A percentile compares a stretch with the other conserved stretches of the same genome.
These are phyloP conservation scores for Astragalus membranaceus DNA, from an alignment of 306 rosid species.

Conservation along the genomic window DNA sequence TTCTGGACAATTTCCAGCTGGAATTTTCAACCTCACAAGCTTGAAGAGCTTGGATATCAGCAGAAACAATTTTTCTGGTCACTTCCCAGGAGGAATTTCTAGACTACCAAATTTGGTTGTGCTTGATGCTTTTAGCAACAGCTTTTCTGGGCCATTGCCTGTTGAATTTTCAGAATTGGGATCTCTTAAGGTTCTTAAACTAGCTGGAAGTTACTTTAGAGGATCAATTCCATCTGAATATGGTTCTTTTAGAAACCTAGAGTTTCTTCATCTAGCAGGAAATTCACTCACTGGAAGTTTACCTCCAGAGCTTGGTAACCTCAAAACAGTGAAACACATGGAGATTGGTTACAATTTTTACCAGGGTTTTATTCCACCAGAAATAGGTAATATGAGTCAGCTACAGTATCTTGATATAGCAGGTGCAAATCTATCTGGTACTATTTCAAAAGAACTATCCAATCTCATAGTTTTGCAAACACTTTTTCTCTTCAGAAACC, in stretches of 20 bases:
- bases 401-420: constrained; percentile 90
- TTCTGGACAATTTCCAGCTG: constrained; percentile 62
- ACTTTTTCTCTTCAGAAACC: constrained; percentile 75
- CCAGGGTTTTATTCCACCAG: constrained; percentile 58
- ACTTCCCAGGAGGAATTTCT: constrained; percentile 56
- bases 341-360: constrained; percentile 82
- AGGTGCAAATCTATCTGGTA: constrained; percentile 72
- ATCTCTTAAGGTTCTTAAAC: constrained; percentile 57
- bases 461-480: constrained; percentile 67
- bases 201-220: constrained; percentile 85
- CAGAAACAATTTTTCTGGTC: constrained; percentile 85
- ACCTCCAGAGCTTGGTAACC: constrained; percentile 77
- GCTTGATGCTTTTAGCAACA: constrained; percentile 87
- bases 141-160: constrained; percentile 74
- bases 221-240: constrained; percentile 82
- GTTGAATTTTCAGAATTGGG: constrained; percentile 50
- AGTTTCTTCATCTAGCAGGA: constrained; percentile 83
- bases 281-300: constrained; percentile 65
- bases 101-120: constrained; percentile 40
- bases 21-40: constrained; percentile 61
- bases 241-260: constrained; percentile 68
- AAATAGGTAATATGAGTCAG: constrained; percentile 68
- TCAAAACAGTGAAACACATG: constrained; percentile 78
- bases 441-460: constrained; percentile 60
- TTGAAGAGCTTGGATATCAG: constrained; percentile 65